Base-by-base conservation (phyloP, 1,284 basidiomycete genomes). In the Heliocybe sulcata region DNA sequence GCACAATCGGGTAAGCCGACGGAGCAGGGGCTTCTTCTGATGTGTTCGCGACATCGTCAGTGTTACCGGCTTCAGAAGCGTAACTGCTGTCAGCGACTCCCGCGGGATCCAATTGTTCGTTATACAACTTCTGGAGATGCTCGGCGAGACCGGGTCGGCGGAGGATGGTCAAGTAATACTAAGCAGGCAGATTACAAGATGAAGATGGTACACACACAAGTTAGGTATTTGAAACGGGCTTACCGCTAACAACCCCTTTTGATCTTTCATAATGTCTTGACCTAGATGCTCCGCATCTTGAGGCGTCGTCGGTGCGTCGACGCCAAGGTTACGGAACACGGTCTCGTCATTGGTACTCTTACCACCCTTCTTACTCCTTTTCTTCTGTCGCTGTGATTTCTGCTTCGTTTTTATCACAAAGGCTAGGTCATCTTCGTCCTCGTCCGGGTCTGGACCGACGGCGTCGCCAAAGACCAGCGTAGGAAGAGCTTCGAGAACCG, bases 1-100 rank as follows among this genome's bases (percentile, higher is more conserved):
- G 78, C 0, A 80, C 69, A 12, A 67, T 67, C 0, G 78, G 76
- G 56, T 70, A 79, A 0, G 69, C 69, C 0, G 67, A 60, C 1
- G 12, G 10, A 11, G 22, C 20, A 49, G 3, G 11, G 3, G 22
- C 35, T 29, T 38, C 27, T 4, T 31, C 29, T 31, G 20, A 35
- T 33, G 20, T 45, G 25, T 10, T 22, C 42, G 56, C 49, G 4
- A 16, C 42, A 6, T 19, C 12, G 29, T 31, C 29, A 31, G 12
- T 4, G 29, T 12, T 16, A 20, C 16, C 38, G 16, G 8, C 16
- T n/a, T 42, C 16, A 16, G 38, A 6, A 42, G 3, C n/a, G 38
- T 16, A 42, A 20, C 19, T 20, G 38, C 12, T 4, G n/a, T 42
- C 38, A 42, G 19, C n/a, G 38, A 42, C 38, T 20, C 8, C 16